Evolutionary conservation across 257 asterid genomes (phyloP), one percentile per base, ranked within the genome.

Genomic region (Ilex aquifolium): DNA sequence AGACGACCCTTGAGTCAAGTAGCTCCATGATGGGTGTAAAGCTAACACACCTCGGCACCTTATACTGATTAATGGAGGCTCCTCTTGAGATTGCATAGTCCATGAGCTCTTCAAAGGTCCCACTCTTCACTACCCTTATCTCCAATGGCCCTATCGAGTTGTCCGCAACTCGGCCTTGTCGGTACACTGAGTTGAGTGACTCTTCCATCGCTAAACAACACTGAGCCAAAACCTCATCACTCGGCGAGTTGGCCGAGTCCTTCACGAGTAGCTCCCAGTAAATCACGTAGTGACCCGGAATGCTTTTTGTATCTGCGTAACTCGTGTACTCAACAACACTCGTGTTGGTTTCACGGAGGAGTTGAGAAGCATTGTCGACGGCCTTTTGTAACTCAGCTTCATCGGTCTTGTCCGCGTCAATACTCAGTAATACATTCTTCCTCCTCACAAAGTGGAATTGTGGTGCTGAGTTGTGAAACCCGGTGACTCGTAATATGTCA

Each of bases 311-410:
- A 55, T 93, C 92, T 0, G 97, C 99, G 44, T 75, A 93, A 71
- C 99, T 90, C 29, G 99, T 85, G 86, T 90, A 93, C 76, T 93
- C 99, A 1, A 80, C 96, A n/a, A 93, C 97, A 54, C 90, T 84
- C 3, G 95, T 73, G 58, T 78, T 77, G 77, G 64, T 76, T 10
- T 65, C 68, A 0, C 76, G 64, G 1, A 93, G 67, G 2, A 93
- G 66, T 13, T 60, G 30, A 1, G 96, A 90, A 0, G 97, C 95
- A 27, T 66, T 82, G 32, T 90, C 97, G 42, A 90, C 96, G 0
- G 97, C 97, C 0, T 69, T 64, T 61, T 93, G 99, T 10, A 93
- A 67, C 76, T 93, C 99, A 3, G 95, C 95, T 76, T 93, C 97
- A 55, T 93, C 97, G 0, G 99, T 92, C 68, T 92, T 92, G 78